phyloP scores from a whole-genome alignment of 2,329 filamentous ascomycete species.

The Talaromyces sp. region DNA sequence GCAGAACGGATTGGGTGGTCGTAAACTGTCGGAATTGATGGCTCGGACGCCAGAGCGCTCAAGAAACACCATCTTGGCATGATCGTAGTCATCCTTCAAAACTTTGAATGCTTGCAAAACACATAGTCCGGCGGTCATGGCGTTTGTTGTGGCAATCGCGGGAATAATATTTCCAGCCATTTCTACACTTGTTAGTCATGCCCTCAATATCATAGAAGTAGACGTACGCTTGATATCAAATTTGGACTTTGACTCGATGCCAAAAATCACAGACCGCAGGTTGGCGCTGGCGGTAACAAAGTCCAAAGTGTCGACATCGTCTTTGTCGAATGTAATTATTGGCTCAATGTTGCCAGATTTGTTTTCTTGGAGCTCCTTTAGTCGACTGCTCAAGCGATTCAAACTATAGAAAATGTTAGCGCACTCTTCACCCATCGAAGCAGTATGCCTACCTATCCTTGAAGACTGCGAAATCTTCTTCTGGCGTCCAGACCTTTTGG shows the following conservation, averaged over 20 bases:
- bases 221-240: slow-evolving; percentile 82
- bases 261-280: slow-evolving; percentile 82
- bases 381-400: slow-evolving; percentile 69
- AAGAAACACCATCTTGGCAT: slow-evolving; percentile 70
- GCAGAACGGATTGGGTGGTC: slow-evolving; percentile 74
- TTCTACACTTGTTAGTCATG: slow-evolving; percentile 52
- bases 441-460: slow-evolving; percentile 60
- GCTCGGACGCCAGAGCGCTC: slow-evolving; percentile 63
- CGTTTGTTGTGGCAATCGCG: slow-evolving; percentile 96
- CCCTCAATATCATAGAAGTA: neutral
- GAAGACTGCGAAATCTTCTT: slow-evolving; percentile 84
- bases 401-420: slow-evolving; percentile 54
- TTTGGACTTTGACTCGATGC: slow-evolving; percentile 81
- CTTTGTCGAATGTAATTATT: slow-evolving; percentile 88
- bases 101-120: slow-evolving; percentile 93
- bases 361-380: slow-evolving; percentile 62
- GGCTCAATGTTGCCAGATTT: slow-evolving; percentile 48
- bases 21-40: slow-evolving; percentile 56
- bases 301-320: slow-evolving; percentile 90
- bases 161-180: slow-evolving; percentile 99
- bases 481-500: slow-evolving; percentile 75
- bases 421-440: neutral
- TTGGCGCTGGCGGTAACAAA: slow-evolving; percentile 92
- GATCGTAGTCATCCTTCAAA: slow-evolving; percentile 66
- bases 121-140: slow-evolving; percentile 89